Evolutionary conservation across 2,329 filamentous ascomycete genomes (phyloP).

Genomic region (Neofusicoccum kwambonambiense): DNA sequence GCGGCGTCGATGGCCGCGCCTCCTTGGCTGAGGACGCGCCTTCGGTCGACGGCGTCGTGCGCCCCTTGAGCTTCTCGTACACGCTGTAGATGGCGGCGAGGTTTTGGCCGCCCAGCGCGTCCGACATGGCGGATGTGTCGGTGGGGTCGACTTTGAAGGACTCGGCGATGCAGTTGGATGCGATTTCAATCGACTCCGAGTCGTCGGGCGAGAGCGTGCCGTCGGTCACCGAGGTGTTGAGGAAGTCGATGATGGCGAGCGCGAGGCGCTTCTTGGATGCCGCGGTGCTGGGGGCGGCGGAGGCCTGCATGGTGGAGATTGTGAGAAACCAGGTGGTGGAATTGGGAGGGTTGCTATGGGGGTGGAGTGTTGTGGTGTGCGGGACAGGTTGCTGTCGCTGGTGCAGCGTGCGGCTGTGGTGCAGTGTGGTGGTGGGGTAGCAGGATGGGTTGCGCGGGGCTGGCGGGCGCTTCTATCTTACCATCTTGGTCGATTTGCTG

Average conservation of each 20-base stretch:
- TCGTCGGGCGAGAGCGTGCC: slow-evolving; percentile 87
- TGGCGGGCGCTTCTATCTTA: not conserved
- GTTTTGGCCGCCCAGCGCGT: slow-evolving; percentile 81
- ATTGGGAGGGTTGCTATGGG: not conserved
- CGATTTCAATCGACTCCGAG: slow-evolving; percentile 89
- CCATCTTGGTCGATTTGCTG: too few relatives aligned
- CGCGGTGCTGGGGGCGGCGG: slow-evolving; percentile 25
- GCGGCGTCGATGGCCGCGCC: slow-evolving; percentile 41
- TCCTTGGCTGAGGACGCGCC: slow-evolving; percentile 41
- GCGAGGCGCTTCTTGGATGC: slow-evolving; percentile 80
- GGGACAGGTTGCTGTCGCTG: not conserved
- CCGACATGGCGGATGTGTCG: slow-evolving; percentile 68
- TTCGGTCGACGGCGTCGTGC: slow-evolving; percentile 50
- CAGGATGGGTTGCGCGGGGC: not conserved
- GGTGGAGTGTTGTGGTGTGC: not conserved
- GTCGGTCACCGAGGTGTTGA: slow-evolving; percentile 78
- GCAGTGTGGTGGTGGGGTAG: not conserved
- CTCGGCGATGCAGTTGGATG: slow-evolving; percentile 89
- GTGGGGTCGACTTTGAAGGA: slow-evolving; percentile 91
- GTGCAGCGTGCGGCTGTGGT: not conserved
- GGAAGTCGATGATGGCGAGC: slow-evolving; percentile 95
- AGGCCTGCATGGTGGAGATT: slow-evolving; percentile 30
- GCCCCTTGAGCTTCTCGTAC: slow-evolving; percentile 89
- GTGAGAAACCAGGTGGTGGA: not conserved
- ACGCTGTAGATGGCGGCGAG: slow-evolving; percentile 90